Percentiles rank a stretch among this genome's conserved stretches.
Conservation (phyloP, 352 stramenopile genomes). For the Phytopythium mirpurense region DNA sequence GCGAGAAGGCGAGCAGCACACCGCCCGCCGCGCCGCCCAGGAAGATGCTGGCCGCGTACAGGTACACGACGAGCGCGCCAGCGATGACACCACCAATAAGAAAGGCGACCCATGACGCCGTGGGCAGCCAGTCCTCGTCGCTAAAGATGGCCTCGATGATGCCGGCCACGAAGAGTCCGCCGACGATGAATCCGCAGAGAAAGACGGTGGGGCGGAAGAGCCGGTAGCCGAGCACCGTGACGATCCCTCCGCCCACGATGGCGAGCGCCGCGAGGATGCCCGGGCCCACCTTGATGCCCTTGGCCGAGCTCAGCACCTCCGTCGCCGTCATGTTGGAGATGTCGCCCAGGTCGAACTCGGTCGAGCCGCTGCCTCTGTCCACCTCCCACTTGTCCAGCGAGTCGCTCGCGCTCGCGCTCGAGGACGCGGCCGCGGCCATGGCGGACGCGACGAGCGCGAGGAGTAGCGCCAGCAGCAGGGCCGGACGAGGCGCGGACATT, state of each 20-base stretch:
- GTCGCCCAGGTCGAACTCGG: constrained; percentile 7
- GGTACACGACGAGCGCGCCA: constrained; percentile 37
- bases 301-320: constrained; percentile 31
- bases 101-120: constrained; percentile 57
- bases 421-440: neutral
- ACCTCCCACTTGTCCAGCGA: neutral
- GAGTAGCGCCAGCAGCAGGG: constrained; percentile 3
- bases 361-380: constrained; percentile 6
- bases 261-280: constrained; percentile 45
- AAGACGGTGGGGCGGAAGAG: constrained; percentile 59
- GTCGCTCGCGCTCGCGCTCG: neutral
- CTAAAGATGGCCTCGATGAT: constrained; percentile 52
- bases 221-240: constrained; percentile 51
- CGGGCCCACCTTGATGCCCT: constrained; percentile 36
- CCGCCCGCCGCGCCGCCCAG: constrained; percentile 34
- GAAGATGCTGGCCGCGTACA: constrained; percentile 51
- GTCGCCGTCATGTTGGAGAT: constrained; percentile 13
- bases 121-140: constrained; percentile 39
- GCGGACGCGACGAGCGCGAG: neutral
- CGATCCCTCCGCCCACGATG: constrained; percentile 30
- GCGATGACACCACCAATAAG: constrained; percentile 28
- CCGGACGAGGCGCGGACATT: neutral
- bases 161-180: constrained; percentile 52
- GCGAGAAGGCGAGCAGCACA: constrained; percentile 41
- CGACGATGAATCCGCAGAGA: constrained; percentile 61